A percentile compares a stretch with the other conserved stretches of the same genome.
Evolutionary conservation across 2,329 filamentous ascomycete genomes (phyloP).

Genomic region (Dendrostoma leiphaemia): DNA sequence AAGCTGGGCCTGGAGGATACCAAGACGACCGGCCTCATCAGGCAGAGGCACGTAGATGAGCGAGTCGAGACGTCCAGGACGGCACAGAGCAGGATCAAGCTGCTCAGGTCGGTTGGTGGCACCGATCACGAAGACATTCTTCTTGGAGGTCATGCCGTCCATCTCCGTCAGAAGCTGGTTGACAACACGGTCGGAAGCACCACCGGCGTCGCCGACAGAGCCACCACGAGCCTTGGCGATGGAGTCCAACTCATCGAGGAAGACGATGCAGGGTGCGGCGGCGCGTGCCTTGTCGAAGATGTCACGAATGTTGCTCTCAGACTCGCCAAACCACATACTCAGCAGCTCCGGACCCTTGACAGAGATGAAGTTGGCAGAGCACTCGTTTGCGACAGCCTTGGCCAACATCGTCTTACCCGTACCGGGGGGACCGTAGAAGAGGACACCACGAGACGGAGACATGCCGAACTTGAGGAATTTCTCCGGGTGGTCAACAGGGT

Average conservation of each 20-base stretch:
- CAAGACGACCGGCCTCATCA: constrained; percentile 82
- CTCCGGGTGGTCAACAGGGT: constrained; percentile 98
- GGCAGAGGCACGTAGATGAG: constrained; percentile 97
- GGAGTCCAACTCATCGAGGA: constrained; percentile 97
- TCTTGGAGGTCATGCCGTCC: constrained; percentile 99
- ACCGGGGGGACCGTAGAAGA: constrained; percentile 98
- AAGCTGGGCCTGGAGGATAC: constrained; percentile 92
- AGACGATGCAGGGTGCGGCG: constrained; percentile 95
- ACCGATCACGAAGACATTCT: constrained; percentile 99
- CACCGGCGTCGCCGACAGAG: constrained; percentile 91
- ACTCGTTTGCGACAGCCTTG: constrained; percentile 99
- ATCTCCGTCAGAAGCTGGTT: constrained; percentile 96
- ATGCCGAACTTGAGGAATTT: constrained; percentile 99
- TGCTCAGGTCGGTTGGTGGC: constrained; percentile 98
- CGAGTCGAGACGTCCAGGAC: constrained; percentile 97
- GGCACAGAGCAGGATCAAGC: constrained; percentile 95
- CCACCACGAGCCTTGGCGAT: constrained; percentile 99
- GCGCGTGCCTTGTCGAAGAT: constrained; percentile 99
- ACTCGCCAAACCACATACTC: constrained; percentile 99
- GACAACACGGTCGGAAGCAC: constrained; percentile 98
- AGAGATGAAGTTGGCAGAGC: constrained; percentile 98
- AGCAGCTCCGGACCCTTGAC: constrained; percentile 97
- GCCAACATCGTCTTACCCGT: constrained; percentile 99
- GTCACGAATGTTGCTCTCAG: constrained; percentile 98
- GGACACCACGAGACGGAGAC: constrained; percentile 93